Base-by-base conservation (phyloP, 176 grass and related monocot species). In the Rhynchospora pubera region DNA sequence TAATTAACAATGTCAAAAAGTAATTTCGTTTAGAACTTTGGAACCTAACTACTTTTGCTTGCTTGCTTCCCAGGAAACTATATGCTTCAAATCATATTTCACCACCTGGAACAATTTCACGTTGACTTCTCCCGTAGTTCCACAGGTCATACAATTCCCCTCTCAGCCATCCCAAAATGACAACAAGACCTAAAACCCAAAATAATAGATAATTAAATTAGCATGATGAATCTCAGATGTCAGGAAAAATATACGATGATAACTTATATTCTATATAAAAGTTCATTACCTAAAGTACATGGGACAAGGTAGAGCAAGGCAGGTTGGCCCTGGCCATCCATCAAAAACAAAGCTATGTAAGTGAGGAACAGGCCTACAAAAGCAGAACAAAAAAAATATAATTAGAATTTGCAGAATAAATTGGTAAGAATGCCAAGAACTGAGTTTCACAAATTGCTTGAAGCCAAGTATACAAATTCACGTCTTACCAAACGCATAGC, bases 241-340 rank as follows among this genome's bases (percentile, higher is more conserved):
- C 18, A 10, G 50, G 24, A 16, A 19, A 39, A 62, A 79, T 2
- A 71, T 24, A 21, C 52, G 43, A 45, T 46, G n/a, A 30, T 65
- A 56, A 5, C 2, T 39, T 39, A 39, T 39, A 39, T 39, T 39
- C 0, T 4, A 39, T 39, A 39, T 0, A 7, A 85, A 66, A 52
- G 48, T 77, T 71, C 47, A 63, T 69, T 83, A 98, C 95, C 95
- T 85, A 98, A 90, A 22, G 92, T 93, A 66, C 95, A 94, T 23
- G 95, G 95, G 85, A 98, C 95, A 16, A 98, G 89, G 68, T 98
- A 98, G 9, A 98, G 64, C 52, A 98, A 82, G 2, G 95, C 95
- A 1, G 95, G 95, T 60, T 98, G 95, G 45, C 95, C 95, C 11
- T 94, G 89, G 4, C 95, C 95, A 1, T 98, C 85, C 95, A 98